These are phyloP conservation scores for Botrytis deweyae DNA, from an alignment of 2,329 filamentous ascomycete genomes.

Conservation along the genomic window DNA sequence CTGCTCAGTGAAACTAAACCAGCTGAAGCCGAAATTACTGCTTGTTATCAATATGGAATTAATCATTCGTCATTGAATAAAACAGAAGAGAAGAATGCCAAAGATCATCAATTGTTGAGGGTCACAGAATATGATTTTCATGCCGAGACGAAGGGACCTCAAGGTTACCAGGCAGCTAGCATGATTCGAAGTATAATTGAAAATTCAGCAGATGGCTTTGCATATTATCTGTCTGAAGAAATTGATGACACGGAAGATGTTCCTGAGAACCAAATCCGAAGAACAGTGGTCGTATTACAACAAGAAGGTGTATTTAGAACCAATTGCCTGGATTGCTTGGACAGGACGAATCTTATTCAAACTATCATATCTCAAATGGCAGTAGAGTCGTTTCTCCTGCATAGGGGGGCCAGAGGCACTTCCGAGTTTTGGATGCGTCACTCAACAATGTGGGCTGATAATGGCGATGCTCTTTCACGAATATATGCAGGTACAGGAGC, in stretches of 20 bases:
- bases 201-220: conserved; percentile 79
- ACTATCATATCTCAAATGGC: conserved; percentile 95
- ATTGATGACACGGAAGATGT: conserved; percentile 46
- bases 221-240: conserved; percentile 85
- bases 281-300: conserved; percentile 70
- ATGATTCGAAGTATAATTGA: conserved; percentile 78
- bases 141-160: conserved; percentile 82
- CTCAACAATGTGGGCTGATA: conserved; percentile 94
- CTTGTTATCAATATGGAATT: conserved; percentile 77
- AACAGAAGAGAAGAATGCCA: conserved; percentile 51
- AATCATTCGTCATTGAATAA: conserved; percentile 69
- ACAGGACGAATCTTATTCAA: conserved; percentile 94
- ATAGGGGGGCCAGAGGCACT: conserved; percentile 66
- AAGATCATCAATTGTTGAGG: conserved; percentile 72
- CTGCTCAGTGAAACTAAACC: conserved; percentile 87
- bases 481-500: conserved; percentile 97
- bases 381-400: conserved; percentile 76
- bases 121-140: conserved; percentile 95
- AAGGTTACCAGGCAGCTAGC: conserved; percentile 87
- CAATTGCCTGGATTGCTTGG: conserved; percentile 93
- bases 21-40: conserved; percentile 80
- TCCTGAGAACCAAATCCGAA: conserved; percentile 41
- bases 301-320: conserved; percentile 96
- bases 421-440: conserved; percentile 91
- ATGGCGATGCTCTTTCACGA: conserved; percentile 88